Evolutionary conservation across 129 eudicot species (phyloP), one percentile per base, ranked within the genome.

Genomic region (Solidago caesia): DNA sequence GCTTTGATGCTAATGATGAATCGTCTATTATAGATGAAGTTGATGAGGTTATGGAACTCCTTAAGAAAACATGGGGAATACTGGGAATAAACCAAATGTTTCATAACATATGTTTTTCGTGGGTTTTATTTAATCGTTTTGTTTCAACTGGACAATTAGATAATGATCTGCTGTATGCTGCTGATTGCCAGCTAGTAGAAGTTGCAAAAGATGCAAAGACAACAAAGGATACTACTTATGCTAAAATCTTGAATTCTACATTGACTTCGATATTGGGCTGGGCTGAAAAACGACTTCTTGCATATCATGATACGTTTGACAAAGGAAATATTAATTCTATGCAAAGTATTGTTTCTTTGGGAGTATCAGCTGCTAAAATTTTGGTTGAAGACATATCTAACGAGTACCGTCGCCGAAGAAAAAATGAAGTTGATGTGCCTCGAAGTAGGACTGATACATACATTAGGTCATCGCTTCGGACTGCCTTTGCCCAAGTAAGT

Each of bases 401-500:
- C 29, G 99, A 95, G 84, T 91, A 95, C 64, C 96, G 99, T 10
- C 86, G 99, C 59, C 83, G 96, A 85, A 82, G 97, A 61, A 95
- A 89, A 77, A 79, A 79, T 51, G 99, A 95, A 70, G 88, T 82
- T 77, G 95, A 95, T 80, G 99, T 95, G 68, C 92, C 94, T 14
- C 94, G 90, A 55, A 91, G 86, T 83, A 84, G 99, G 86, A 91
- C 93, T 21, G 99, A 95, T 72, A 95, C 99, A 60, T 95, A 91
- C 65, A 91, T 95, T 78, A 82, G 96, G 85, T 95, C 99, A 42
- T 95, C 99, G 29, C 93, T 95, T 46, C 96, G 97, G 44, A 95
- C 99, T 74, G 96, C 97, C 67, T 95, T 95, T 84, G 99, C 99
- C 67, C 99, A 95, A 93, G 99, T 82, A 82, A 82, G 89, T 75